Conservation (phyloP, 2,329 filamentous ascomycete species). For the Xylariaceae sp. region DNA sequence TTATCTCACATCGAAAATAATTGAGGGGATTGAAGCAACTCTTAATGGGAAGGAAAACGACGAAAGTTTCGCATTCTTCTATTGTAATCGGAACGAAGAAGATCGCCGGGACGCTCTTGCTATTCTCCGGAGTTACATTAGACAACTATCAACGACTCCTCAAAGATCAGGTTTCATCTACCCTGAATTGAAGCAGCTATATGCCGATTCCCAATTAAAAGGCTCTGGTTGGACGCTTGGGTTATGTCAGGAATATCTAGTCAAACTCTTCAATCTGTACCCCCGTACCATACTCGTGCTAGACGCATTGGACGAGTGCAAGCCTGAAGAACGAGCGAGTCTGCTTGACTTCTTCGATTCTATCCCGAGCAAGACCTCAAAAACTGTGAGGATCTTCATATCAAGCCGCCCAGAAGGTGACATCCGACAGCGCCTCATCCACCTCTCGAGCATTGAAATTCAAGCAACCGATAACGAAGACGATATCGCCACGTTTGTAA, state of each 20-base stretch:
- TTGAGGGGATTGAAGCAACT: slow-evolving; percentile 5
- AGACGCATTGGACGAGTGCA: slow-evolving; percentile 18
- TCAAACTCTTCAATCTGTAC: slow-evolving; percentile 8
- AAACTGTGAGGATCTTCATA: slow-evolving; percentile 19
- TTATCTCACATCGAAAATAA: slow-evolving; percentile 11
- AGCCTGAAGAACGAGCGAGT: neutral
- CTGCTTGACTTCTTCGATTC: slow-evolving; percentile 19
- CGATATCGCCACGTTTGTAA: slow-evolving; percentile 19
- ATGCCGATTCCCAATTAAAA: neutral
- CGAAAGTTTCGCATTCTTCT: slow-evolving; percentile 24
- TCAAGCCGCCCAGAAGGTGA: slow-evolving; percentile 23
- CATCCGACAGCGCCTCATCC: slow-evolving; percentile 14
- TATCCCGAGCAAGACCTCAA: slow-evolving; percentile 1
- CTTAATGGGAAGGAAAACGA: slow-evolving; percentile 3
- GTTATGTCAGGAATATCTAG: slow-evolving; percentile 10
- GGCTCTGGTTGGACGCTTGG: slow-evolving; percentile 18
- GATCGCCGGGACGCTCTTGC: slow-evolving; percentile 13
- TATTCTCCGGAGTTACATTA: slow-evolving; percentile 20
- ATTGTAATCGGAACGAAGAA: slow-evolving; percentile 25
- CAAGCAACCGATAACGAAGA: slow-evolving; percentile 16
- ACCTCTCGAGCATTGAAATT: slow-evolving; percentile 20
- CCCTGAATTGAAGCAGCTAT: neutral
- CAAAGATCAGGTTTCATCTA: neutral
- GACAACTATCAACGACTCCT: slow-evolving; percentile 18
- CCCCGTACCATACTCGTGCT: slow-evolving; percentile 11